phyloP scores from a whole-genome alignment of 371 early-diverging fungal genomes.

The Thermomucor indicae-seudaticae region DNA sequence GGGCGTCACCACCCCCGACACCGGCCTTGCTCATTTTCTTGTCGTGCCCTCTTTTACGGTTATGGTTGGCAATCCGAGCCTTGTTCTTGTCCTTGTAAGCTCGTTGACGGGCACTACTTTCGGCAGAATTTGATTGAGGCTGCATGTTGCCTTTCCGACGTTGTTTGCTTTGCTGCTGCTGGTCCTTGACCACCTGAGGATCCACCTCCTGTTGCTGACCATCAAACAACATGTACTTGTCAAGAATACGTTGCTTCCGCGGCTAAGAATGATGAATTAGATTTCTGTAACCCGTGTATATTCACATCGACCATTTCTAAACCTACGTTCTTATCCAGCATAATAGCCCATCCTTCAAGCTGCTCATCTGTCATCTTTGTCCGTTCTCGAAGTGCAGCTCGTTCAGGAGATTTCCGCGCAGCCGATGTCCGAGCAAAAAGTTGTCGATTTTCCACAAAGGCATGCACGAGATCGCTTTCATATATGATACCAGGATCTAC shows the following conservation, averaged over 20 bases:
- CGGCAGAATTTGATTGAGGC: slow-evolving; percentile 19
- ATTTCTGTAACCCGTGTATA: background rate
- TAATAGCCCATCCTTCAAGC: slow-evolving; percentile 89
- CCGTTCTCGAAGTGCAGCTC: slow-evolving; percentile 54
- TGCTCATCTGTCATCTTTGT: slow-evolving; percentile 89
- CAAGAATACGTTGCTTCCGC: slow-evolving; percentile 54
- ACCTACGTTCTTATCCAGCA: slow-evolving; percentile 82
- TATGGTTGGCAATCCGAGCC: slow-evolving; percentile 62
- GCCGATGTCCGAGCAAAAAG: slow-evolving; percentile 56
- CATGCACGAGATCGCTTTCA: slow-evolving; percentile 54
- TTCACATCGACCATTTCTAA: background rate
- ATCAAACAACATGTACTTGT: slow-evolving; percentile 56
- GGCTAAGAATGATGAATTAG: slow-evolving; percentile 41
- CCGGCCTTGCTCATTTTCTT: slow-evolving; percentile 51
- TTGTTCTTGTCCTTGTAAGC: slow-evolving; percentile 60
- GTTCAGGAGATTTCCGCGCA: slow-evolving; percentile 56
- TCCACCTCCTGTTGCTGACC: slow-evolving; percentile 16
- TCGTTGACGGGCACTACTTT: slow-evolving; percentile 20
- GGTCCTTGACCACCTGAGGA: slow-evolving; percentile 1
- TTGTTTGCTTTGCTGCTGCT: slow-evolving; percentile 10
- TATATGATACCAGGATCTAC: slow-evolving; percentile 55
- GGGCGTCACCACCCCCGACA: background rate
- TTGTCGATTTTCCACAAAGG: slow-evolving; percentile 44
- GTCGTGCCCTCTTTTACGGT: slow-evolving; percentile 61
- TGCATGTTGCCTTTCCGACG: slow-evolving; percentile 9